phyloP scores from a whole-genome alignment of 495 filamentous ascomycete species.

The Neurospora sp. region DNA sequence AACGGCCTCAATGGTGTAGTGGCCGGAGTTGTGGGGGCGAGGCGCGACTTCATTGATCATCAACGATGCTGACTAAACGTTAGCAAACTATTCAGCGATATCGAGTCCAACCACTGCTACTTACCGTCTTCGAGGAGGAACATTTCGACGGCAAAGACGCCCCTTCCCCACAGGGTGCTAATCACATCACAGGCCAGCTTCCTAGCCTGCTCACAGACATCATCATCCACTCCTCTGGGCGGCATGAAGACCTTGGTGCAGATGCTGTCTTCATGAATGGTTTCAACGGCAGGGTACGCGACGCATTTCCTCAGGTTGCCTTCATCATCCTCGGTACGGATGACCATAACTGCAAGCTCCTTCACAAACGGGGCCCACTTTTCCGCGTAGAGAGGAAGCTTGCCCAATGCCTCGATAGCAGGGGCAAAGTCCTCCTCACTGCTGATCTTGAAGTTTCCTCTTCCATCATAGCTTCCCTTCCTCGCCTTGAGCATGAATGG shows the following conservation, averaged over 20 bases:
- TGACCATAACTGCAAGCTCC: constrained; percentile 91
- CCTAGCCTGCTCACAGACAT: constrained; percentile 55
- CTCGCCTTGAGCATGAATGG: constrained; percentile 94
- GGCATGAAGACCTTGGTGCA: constrained; percentile 91
- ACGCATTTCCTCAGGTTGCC: constrained; percentile 39
- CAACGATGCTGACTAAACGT: constrained; percentile 34
- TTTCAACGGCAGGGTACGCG: constrained; percentile 87
- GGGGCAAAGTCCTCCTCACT: constrained; percentile 55
- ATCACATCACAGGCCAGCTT: constrained; percentile 72
- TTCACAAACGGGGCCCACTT: constrained; percentile 78
- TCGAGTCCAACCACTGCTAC: constrained; percentile 9
- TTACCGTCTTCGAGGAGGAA: constrained; percentile 73
- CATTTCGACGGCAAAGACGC: constrained; percentile 95
- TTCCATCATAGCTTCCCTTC: constrained; percentile 88
- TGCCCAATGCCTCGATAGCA: constrained; percentile 59
- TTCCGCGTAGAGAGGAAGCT: constrained; percentile 75
- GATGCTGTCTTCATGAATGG: constrained; percentile 87
- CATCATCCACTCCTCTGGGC: constrained; percentile 56
- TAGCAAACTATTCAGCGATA: neutral
- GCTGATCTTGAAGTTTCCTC: constrained; percentile 76
- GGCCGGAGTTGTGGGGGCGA: constrained; percentile 90
- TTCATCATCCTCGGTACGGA: constrained; percentile 72
- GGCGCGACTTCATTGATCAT: constrained; percentile 93
- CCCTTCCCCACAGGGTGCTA: constrained; percentile 70
- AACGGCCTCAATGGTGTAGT: constrained; percentile 95